Evolutionary conservation across 2,329 filamentous ascomycete genomes (phyloP).

Genomic region (Macrophomina pseudophaseolina): DNA sequence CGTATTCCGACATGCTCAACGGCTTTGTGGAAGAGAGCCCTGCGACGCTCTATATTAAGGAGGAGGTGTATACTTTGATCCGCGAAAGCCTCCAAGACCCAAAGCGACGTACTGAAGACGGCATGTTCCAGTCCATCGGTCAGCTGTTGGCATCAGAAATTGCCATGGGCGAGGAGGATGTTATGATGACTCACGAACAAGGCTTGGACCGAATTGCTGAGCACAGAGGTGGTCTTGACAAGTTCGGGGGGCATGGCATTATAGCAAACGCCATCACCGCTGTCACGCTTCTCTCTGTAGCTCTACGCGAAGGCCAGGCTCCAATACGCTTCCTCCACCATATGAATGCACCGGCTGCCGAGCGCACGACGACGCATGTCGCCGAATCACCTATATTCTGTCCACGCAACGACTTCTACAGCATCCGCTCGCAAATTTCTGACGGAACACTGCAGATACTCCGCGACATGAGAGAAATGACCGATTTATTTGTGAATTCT

Average conservation of each 20-base stretch:
- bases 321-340: neutral
- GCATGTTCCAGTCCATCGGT: conserved; percentile 23
- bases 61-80: conserved; percentile 21
- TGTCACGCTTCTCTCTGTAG: neutral
- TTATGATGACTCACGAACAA: conserved; percentile 24
- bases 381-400: conserved; percentile 25
- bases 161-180: conserved; percentile 20
- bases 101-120: neutral
- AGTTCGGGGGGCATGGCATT: conserved; percentile 12
- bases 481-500: conserved; percentile 15
- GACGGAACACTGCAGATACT: conserved; percentile 13
- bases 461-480: conserved; percentile 23
- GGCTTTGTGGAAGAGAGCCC: conserved; percentile 25
- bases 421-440: conserved; percentile 11
- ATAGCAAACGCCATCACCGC: conserved; percentile 6
- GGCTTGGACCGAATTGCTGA: conserved; percentile 19
- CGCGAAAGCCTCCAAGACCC: conserved; percentile 10
- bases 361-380: neutral
- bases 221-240: conserved; percentile 1
- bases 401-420: conserved; percentile 23
- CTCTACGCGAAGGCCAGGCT: conserved; percentile 12
- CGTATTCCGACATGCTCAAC: conserved; percentile 21
- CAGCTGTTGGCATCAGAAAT: conserved; percentile 21
- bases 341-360: neutral
- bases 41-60: conserved; percentile 24